Percentiles rank a stretch among this genome's conserved stretches.
Evolutionary conservation across 192 early-diverging fungal genomes (phyloP).

Genomic region (Martensiomyces pterosporus): DNA sequence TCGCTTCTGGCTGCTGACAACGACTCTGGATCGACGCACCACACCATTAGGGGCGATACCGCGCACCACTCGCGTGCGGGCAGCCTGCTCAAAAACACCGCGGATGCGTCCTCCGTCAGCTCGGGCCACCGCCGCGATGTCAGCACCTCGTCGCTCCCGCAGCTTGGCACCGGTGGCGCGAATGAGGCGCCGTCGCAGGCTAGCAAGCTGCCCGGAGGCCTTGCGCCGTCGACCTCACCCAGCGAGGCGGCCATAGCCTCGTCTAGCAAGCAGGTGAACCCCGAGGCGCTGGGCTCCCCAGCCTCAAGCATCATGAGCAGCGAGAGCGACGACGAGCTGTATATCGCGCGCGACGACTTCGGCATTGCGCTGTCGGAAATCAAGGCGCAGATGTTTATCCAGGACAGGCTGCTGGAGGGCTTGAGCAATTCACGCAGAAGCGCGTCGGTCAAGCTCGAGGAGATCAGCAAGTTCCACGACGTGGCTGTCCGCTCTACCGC

Average conservation of each 20-base stretch:
- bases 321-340: slow-evolving; percentile 45
- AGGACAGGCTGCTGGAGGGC: slow-evolving; percentile 54
- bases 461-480: slow-evolving; percentile 17
- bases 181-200: no score
- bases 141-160: neutral
- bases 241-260: neutral
- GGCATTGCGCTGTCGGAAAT: slow-evolving; percentile 50
- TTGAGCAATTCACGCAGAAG: slow-evolving; percentile 28
- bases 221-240: neutral
- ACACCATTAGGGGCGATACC: no score
- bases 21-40: no score
- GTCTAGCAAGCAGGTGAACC: slow-evolving; percentile 10
- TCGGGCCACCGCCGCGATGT: neutral
- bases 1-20: no score
- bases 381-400: slow-evolving; percentile 58
- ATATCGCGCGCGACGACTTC: slow-evolving; percentile 48
- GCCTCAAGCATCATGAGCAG: slow-evolving; percentile 37
- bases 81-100: no score
- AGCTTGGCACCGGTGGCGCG: no score
- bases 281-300: slow-evolving; percentile 2
- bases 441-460: slow-evolving; percentile 14
- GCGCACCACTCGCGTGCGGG: no score
- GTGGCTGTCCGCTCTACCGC: slow-evolving; percentile 28
- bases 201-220: no score
- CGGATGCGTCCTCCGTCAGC: no score